Conservation (phyloP, 352 stramenopile species). For the Globisporangium nagaii region DNA sequence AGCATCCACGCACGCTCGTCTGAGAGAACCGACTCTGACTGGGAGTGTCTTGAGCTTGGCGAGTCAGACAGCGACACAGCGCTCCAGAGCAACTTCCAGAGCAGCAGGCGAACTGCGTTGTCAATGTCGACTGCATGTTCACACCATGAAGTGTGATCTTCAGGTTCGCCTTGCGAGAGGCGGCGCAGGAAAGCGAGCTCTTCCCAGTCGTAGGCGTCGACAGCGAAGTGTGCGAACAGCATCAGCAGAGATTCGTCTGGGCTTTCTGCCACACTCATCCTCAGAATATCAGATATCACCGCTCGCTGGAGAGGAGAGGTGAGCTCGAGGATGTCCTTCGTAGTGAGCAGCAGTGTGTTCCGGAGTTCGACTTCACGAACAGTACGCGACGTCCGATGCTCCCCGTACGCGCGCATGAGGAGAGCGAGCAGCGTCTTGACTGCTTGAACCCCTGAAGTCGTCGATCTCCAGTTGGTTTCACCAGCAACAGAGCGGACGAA, state of each 20-base stretch:
- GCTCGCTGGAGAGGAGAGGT: neutral
- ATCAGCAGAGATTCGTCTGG: constrained; percentile 3
- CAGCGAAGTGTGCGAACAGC: neutral
- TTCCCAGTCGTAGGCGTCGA: neutral
- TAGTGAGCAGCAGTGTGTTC: constrained; percentile 24
- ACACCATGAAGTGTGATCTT: no score
- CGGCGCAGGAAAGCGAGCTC: neutral
- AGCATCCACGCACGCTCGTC: constrained; percentile 8
- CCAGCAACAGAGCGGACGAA: neutral
- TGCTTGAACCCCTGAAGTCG: neutral
- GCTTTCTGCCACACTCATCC: neutral
- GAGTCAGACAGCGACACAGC: constrained; percentile 1
- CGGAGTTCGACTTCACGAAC: constrained; percentile 6
- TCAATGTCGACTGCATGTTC: neutral
- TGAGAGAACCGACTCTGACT: neutral
- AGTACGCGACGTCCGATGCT: neutral
- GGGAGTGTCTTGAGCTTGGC: no score
- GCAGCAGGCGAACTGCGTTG: constrained; percentile 11
- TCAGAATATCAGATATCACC: neutral
- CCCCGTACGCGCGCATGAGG: neutral
- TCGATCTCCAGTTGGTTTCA: neutral
- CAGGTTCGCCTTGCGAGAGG: neutral
- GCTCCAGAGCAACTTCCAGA: constrained; percentile 33
- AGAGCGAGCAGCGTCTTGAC: constrained; percentile 8
- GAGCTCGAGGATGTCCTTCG: constrained; percentile 22